These are phyloP conservation scores for Yamadazyma pseudoaaseri DNA, from an alignment of 1,139 yeast species.

Conservation along the genomic window DNA sequence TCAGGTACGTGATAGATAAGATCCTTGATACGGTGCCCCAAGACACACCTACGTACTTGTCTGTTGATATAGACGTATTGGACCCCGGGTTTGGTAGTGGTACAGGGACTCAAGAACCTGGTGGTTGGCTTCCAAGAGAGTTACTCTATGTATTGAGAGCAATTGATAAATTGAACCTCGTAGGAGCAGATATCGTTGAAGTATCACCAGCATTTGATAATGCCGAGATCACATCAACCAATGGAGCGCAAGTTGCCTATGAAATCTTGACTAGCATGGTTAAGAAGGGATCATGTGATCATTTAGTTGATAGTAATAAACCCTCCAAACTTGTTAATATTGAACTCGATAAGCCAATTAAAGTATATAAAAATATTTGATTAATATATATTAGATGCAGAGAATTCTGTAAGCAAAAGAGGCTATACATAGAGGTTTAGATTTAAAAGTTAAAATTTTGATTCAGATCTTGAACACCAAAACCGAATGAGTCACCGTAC, in stretches of 20 bases:
- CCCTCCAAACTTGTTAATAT: slow-evolving; percentile 4
- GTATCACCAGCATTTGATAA: slow-evolving; percentile 73
- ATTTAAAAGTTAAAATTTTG: slow-evolving; percentile 51
- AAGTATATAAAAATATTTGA: too few species aligned
- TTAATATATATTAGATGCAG: slow-evolving; percentile 16
- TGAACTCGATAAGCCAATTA: too few species aligned
- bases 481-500: slow-evolving; percentile 83
- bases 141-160: slow-evolving; percentile 59
- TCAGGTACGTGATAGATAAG: slow-evolving; percentile 48
- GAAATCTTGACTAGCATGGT: slow-evolving; percentile 74
- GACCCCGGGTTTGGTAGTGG: slow-evolving; percentile 84
- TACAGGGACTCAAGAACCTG: slow-evolving; percentile 82
- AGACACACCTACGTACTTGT: slow-evolving; percentile 64
- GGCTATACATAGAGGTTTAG: slow-evolving; percentile 10
- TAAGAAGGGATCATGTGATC: slow-evolving; percentile 43
- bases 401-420: slow-evolving; percentile 12
- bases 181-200: slow-evolving; percentile 80
- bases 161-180: slow-evolving; percentile 57
- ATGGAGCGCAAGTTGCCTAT: slow-evolving; percentile 73
- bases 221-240: slow-evolving; percentile 72
- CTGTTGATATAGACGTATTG: slow-evolving; percentile 70
- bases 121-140: slow-evolving; percentile 81
- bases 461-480: slow-evolving; percentile 61
- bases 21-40: slow-evolving; percentile 51
- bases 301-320: slow-evolving; percentile 4